Base-by-base conservation (phyloP, 805 yeast genomes). In the Wickerhamiella kurtzmanii region DNA sequence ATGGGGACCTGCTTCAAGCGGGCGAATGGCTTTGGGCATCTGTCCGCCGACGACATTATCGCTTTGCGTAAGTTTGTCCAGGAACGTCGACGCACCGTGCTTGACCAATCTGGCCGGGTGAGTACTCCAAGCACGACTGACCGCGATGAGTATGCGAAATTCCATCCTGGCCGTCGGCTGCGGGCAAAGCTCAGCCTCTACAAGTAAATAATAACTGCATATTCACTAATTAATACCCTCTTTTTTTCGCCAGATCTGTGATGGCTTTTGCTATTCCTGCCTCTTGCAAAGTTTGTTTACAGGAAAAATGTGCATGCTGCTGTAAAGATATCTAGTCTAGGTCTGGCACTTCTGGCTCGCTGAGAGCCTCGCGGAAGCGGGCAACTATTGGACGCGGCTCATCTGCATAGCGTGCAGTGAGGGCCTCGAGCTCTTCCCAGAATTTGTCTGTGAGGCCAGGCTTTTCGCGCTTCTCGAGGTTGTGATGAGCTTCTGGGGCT, bases 31-130 rank as follows among this genome's bases (percentile, higher is more conserved):
- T 78, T 78, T 57, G 87, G 84, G 18, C 79, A 79, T 51, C 64
- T 85, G 19, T 77, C 88, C 1, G 95, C 88, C 58, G 85, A 78
- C 38, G 96, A 89, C 61, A 77, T 89, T 43, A 71, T 75, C 50
- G 74, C 79, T 55, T 82, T 95, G 57, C 72, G 94, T 43, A 75
- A 75, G 55, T 88, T 80, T 62, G 96, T 89, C 13, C 68, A 77
- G 5, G 75, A 76, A 18, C 60, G 65, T 3, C 58, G 67, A 19
- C 41, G 49, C 15, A 46, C 44, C 8, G 48, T 51, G 2, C 38
- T 37, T 8, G 48, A 45, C 11, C 45, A 48, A 11, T 19, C 38
- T 2, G 36, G 32, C 19, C 32, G 32, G 9, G 32, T 25, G 32
- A 25, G 9, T 6, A 25, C 11, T 25, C 32, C 32, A 6, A 21